phyloP scores from a whole-genome alignment of 257 asterid species.

The Nicotiana attenuata region DNA sequence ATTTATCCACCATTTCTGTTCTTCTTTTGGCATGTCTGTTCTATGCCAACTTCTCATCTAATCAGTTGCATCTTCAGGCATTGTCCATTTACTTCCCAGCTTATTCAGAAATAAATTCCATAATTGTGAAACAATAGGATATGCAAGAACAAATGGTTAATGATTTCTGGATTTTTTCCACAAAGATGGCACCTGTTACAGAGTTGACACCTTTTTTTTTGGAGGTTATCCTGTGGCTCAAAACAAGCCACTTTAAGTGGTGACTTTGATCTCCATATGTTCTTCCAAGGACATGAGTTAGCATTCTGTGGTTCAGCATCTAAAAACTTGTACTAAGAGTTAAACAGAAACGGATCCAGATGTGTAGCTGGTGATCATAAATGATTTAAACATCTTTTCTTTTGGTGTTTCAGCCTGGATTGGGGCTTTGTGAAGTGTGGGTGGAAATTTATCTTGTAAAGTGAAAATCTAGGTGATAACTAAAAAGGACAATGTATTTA shows the following conservation, averaged over 20 bases:
- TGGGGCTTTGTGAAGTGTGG: not conserved
- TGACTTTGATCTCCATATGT: not conserved
- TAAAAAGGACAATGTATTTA: no score
- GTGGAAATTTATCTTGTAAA: not conserved
- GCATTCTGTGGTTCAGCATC: not conserved
- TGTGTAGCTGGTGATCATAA: not conserved
- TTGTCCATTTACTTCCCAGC: not conserved
- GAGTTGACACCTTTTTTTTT: not conserved
- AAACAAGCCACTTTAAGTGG: not conserved
- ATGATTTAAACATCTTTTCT: not conserved
- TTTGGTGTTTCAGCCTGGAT: not conserved
- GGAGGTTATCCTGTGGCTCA: not conserved
- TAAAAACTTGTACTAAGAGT: not conserved
- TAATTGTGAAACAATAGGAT: not conserved
- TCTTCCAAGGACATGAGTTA: not conserved
- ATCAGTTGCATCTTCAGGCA: not conserved
- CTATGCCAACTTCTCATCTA: not conserved
- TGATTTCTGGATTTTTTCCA: constrained; percentile 2
- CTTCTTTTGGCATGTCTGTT: not conserved
- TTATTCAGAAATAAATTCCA: not conserved
- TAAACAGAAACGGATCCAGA: not conserved
- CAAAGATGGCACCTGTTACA: not conserved
- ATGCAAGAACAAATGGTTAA: not conserved
- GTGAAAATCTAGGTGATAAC: not conserved
- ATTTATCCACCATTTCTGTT: not conserved